These are phyloP conservation scores for Cladosporium sphaerospermum DNA, from an alignment of 2,329 filamentous ascomycete species.

Conservation along the genomic window DNA sequence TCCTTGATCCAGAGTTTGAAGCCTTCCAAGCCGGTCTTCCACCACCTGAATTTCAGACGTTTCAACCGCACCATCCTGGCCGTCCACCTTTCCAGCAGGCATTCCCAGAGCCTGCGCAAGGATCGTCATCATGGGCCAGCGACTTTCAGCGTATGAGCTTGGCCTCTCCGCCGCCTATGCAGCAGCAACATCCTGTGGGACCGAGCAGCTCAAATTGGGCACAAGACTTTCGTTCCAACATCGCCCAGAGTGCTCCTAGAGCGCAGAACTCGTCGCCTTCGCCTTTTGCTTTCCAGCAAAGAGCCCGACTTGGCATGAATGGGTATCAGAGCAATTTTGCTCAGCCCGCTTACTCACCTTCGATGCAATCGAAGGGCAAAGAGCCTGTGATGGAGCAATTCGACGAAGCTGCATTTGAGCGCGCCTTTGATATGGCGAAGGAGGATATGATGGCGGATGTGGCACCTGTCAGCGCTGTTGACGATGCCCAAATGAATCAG, in stretches of 20 bases:
- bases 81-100: conserved; percentile 13
- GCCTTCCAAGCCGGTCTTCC: conserved; percentile 56
- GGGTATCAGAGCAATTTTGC: conserved; percentile 25
- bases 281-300: conserved; percentile 28
- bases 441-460: conserved; percentile 32
- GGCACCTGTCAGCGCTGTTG: background rate
- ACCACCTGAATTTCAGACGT: conserved; percentile 35
- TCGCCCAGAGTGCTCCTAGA: conserved; percentile 30
- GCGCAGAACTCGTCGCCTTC: conserved; percentile 23
- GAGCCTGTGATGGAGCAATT: conserved; percentile 37
- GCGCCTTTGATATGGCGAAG: conserved; percentile 46
- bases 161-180: conserved; percentile 36
- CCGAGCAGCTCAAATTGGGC: conserved; percentile 44
- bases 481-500: background rate
- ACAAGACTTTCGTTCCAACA: conserved; percentile 50
- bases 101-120: conserved; percentile 6
- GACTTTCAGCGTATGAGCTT: conserved; percentile 46
- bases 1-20: conserved; percentile 61
- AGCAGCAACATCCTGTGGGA: conserved; percentile 40
- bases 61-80: conserved; percentile 28
- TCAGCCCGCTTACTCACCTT: conserved; percentile 17
- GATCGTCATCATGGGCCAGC: conserved; percentile 40
- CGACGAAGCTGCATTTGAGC: conserved; percentile 51
- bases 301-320: conserved; percentile 24
- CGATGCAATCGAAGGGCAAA: conserved; percentile 25